Percentiles rank a stretch among this genome's conserved stretches.
Conservation (phyloP, 2,329 filamentous ascomycete species). For the Neofusicoccum umdonicola region DNA sequence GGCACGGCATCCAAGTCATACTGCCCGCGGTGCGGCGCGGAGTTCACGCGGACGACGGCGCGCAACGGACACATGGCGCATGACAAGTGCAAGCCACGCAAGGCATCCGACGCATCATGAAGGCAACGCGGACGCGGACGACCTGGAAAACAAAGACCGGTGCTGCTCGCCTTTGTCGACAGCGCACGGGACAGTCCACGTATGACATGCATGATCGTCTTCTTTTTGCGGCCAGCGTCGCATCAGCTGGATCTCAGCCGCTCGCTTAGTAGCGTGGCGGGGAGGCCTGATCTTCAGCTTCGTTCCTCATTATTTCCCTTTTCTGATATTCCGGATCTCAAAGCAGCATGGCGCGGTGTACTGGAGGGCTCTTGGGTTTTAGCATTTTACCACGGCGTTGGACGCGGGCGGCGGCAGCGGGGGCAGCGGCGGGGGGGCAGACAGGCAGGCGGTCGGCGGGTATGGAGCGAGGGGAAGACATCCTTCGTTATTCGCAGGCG, state of each 20-base stretch:
- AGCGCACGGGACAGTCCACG: neutral
- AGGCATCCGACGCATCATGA: constrained; percentile 41
- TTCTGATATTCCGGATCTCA: neutral
- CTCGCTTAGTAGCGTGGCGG: neutral
- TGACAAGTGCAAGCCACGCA: constrained; percentile 85
- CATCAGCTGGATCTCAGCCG: constrained; percentile 12
- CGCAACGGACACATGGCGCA: constrained; percentile 82
- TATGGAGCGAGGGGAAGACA: neutral
- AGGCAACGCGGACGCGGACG: neutral
- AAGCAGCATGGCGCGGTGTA: constrained; percentile 18
- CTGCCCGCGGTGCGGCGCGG: constrained; percentile 87
- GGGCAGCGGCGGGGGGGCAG: neutral
- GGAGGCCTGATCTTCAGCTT: neutral
- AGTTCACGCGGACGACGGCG: constrained; percentile 86
- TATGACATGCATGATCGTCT: constrained; percentile 18
- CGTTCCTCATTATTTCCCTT: neutral
- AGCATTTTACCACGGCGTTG: constrained; percentile 17
- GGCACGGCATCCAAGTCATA: constrained; percentile 85
- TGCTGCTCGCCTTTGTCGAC: neutral
- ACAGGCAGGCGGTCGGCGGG: neutral
- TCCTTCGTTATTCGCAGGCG: constrained; percentile 3
- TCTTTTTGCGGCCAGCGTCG: constrained; percentile 10
- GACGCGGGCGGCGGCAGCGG: neutral
- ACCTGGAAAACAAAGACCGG: neutral
- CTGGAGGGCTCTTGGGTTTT: neutral